Evolutionary conservation across 441 rosid genomes (phyloP).

Genomic region (Gossypium armourianum): DNA sequence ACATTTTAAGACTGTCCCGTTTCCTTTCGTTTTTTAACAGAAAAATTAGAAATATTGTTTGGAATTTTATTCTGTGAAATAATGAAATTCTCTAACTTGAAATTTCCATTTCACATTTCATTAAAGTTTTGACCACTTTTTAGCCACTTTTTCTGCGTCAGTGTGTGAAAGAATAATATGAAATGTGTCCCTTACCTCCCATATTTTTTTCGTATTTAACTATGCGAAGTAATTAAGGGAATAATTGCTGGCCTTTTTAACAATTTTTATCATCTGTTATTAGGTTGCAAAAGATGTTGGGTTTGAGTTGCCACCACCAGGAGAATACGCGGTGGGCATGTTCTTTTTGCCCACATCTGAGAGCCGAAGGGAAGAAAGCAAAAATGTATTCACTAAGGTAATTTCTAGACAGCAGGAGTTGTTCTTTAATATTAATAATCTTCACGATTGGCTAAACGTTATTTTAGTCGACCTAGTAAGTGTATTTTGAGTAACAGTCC

Average conservation of each 20-base stretch:
- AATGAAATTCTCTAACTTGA: not conserved
- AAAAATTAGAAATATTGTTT: not conserved
- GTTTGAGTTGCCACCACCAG: constrained; percentile 68
- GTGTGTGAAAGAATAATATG: not conserved
- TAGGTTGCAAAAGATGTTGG: constrained; percentile 67
- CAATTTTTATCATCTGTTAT: not conserved
- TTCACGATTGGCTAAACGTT: not conserved
- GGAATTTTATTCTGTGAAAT: not conserved
- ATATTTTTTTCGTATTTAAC: not conserved
- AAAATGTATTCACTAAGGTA: constrained; percentile 81
- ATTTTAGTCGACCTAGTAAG: not conserved
- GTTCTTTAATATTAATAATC: not conserved
- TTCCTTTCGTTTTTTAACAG: not conserved
- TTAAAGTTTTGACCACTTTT: not conserved
- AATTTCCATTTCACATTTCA: not conserved
- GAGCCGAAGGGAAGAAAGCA: constrained; percentile 70
- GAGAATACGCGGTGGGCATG: constrained; percentile 95
- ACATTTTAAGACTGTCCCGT: not conserved
- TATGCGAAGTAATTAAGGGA: not conserved
- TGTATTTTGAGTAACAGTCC: not conserved
- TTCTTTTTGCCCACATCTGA: constrained; percentile 78
- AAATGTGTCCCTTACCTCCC: not conserved
- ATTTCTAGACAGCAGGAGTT: not conserved
- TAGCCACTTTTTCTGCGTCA: not conserved
- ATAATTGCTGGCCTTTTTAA: not conserved